phyloP scores from a whole-genome alignment of 371 early-diverging fungal species.

The Syncephalastrum contaminatum region DNA sequence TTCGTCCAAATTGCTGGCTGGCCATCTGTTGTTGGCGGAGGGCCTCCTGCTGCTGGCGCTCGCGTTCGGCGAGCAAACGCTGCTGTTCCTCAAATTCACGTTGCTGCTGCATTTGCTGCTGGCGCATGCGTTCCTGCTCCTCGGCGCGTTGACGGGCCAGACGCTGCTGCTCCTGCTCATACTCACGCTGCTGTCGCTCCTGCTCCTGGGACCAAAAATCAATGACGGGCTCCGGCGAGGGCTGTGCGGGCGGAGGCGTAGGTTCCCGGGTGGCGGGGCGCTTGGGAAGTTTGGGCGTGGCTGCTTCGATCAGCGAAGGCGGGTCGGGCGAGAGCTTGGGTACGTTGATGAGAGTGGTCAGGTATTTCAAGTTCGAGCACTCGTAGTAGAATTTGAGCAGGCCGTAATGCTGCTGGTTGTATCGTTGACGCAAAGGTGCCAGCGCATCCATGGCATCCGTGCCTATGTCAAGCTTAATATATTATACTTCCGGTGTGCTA shows the following conservation, averaged over 20 bases:
- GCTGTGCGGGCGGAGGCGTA: constrained; percentile 48
- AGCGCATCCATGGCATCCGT: constrained; percentile 83
- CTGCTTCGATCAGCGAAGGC: constrained; percentile 62
- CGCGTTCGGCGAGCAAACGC: constrained; percentile 61
- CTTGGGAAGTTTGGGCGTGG: constrained; percentile 40
- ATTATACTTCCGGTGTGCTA: background rate
- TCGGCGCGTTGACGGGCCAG: constrained; percentile 60
- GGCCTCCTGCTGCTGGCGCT: constrained; percentile 66
- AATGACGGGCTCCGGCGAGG: constrained; percentile 59
- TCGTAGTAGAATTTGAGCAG: constrained; percentile 90
- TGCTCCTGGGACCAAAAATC: constrained; percentile 64
- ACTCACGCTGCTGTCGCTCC: constrained; percentile 70
- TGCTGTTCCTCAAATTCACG: constrained; percentile 76
- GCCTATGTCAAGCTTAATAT: constrained; percentile 22
- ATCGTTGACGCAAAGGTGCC: constrained; percentile 83
- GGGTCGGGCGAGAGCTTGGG: constrained; percentile 85
- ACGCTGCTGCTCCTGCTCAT: constrained; percentile 70
- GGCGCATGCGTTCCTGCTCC: constrained; percentile 58
- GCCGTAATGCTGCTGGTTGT: constrained; percentile 82
- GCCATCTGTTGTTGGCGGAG: constrained; percentile 74
- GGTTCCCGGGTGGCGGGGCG: constrained; percentile 25
- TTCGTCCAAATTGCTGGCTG: constrained; percentile 71
- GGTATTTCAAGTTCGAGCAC: constrained; percentile 84
- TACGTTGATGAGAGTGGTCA: constrained; percentile 90
- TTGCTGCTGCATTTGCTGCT: constrained; percentile 67